Percentiles rank a stretch among this genome's conserved stretches.
phyloP scores from a whole-genome alignment of 2,329 filamentous ascomycete genomes.

The Phialemonium atrogriseum region DNA sequence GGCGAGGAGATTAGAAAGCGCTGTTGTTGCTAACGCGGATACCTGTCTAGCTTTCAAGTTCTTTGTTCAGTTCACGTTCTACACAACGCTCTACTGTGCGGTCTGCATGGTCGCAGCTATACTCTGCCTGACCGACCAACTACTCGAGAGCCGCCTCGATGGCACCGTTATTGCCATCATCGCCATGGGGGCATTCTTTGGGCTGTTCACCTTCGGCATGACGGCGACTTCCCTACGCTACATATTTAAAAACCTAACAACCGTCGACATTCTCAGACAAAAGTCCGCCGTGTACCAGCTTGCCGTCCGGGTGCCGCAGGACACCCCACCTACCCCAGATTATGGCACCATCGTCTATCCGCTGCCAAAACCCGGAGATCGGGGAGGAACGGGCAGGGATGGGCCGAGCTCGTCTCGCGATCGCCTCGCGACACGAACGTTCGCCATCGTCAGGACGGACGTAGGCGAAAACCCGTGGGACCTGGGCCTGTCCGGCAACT shows the following conservation, averaged over 20 bases:
- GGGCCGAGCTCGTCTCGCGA: slow-evolving; percentile 25
- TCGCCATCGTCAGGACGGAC: slow-evolving; percentile 68
- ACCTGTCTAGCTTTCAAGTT: slow-evolving; percentile 67
- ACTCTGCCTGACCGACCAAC: slow-evolving; percentile 52
- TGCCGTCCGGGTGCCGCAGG: slow-evolving; percentile 60
- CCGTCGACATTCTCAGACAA: slow-evolving; percentile 67
- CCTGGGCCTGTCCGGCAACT: slow-evolving; percentile 61
- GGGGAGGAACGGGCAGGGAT: slow-evolving; percentile 9
- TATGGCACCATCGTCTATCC: slow-evolving; percentile 53
- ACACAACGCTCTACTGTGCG: slow-evolving; percentile 59
- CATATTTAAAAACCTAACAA: slow-evolving; percentile 67
- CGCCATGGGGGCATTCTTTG: slow-evolving; percentile 62
- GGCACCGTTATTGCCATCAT: slow-evolving; percentile 59
- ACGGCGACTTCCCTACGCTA: slow-evolving; percentile 62
- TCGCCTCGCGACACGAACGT: slow-evolving; percentile 51
- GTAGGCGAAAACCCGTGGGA: slow-evolving; percentile 82
- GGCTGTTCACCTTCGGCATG: slow-evolving; percentile 76
- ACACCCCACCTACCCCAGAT: slow-evolving; percentile 28
- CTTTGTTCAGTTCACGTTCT: slow-evolving; percentile 80
- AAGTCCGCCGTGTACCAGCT: slow-evolving; percentile 59
- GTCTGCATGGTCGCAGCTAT: slow-evolving; percentile 56
- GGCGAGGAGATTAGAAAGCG: slow-evolving; percentile 2
- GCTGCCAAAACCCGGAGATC: slow-evolving; percentile 27
- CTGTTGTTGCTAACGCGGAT: slow-evolving; percentile 3
- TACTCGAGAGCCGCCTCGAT: slow-evolving; percentile 33